Conservation (phyloP, 129 eudicot genomes). For the Erigeron canadensis region DNA sequence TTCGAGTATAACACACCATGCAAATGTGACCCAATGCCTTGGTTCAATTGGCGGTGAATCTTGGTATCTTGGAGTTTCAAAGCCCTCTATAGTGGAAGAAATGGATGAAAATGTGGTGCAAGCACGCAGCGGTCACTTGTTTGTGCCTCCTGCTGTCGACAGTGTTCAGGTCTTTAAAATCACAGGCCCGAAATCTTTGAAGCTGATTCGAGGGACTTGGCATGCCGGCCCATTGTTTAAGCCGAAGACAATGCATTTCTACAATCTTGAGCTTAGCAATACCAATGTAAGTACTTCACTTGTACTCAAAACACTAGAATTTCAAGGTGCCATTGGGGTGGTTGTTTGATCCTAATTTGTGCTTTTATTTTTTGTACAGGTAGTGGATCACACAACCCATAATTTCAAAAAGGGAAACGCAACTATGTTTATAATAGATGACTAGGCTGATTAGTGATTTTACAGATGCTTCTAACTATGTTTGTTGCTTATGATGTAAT, state of each 20-base stretch:
- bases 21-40: slow-evolving; percentile 93
- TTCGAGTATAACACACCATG: slow-evolving; percentile 78
- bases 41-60: slow-evolving; percentile 72
- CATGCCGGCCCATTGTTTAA: slow-evolving; percentile 91
- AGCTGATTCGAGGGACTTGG: slow-evolving; percentile 87
- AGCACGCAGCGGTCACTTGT: slow-evolving; percentile 66
- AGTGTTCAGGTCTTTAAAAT: slow-evolving; percentile 59
- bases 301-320: neutral
- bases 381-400: slow-evolving; percentile 88
- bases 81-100: slow-evolving; percentile 56
- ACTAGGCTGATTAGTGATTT: slow-evolving; percentile 26
- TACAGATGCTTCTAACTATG: slow-evolving; percentile 1
- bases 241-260: slow-evolving; percentile 65
- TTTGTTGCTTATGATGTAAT: neutral
- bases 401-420: slow-evolving; percentile 50
- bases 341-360: neutral
- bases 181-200: slow-evolving; percentile 81
- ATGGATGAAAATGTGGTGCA: slow-evolving; percentile 38
- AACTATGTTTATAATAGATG: slow-evolving; percentile 53
- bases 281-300: slow-evolving; percentile 70
- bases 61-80: slow-evolving; percentile 95
- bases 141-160: slow-evolving; percentile 68
- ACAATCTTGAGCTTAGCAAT: slow-evolving; percentile 85
- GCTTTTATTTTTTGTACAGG: slow-evolving; percentile 44
- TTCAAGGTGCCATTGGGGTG: neutral